Evolutionary conservation across 129 eudicot genomes (phyloP).

Genomic region (Escallonia rubra): DNA sequence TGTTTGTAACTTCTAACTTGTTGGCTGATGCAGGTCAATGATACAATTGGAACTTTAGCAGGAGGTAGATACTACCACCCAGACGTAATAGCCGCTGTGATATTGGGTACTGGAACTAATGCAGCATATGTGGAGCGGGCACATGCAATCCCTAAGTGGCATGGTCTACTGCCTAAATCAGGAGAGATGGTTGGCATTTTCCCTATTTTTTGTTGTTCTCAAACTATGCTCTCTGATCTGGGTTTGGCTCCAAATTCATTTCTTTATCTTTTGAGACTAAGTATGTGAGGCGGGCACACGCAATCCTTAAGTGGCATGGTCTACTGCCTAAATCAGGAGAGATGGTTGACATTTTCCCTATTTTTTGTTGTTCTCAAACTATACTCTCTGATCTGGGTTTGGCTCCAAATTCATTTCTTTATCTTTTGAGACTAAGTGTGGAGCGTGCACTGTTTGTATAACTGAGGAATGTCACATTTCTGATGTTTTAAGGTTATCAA

Average conservation of each 20-base stretch:
- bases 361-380: neutral
- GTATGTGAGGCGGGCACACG: conserved; percentile 70
- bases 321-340: conserved; percentile 70
- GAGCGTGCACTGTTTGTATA: conserved; percentile 40
- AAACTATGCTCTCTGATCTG: neutral
- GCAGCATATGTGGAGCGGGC: conserved; percentile 89
- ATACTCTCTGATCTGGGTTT: neutral
- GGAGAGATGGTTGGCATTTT: conserved; percentile 71
- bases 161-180: conserved; percentile 63
- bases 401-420: neutral
- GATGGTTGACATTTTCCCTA: conserved; percentile 44
- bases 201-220: neutral
- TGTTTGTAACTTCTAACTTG: neutral
- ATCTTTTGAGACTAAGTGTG: conserved; percentile 10
- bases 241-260: neutral
- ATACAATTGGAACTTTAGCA: conserved; percentile 82
- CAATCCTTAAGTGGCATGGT: conserved; percentile 84
- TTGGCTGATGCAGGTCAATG: conserved; percentile 59
- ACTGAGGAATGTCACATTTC: neutral
- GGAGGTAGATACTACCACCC: conserved; percentile 61
- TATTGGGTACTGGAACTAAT: conserved; percentile 90
- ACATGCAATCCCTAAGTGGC: conserved; percentile 76
- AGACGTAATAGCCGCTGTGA: conserved; percentile 78
- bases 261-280: neutral
- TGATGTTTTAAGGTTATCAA: conserved; percentile 58